Evolutionary conservation across 768 basidiomycete genomes (phyloP), one percentile per base, ranked within the genome.

Genomic region (Galerina sulciceps): DNA sequence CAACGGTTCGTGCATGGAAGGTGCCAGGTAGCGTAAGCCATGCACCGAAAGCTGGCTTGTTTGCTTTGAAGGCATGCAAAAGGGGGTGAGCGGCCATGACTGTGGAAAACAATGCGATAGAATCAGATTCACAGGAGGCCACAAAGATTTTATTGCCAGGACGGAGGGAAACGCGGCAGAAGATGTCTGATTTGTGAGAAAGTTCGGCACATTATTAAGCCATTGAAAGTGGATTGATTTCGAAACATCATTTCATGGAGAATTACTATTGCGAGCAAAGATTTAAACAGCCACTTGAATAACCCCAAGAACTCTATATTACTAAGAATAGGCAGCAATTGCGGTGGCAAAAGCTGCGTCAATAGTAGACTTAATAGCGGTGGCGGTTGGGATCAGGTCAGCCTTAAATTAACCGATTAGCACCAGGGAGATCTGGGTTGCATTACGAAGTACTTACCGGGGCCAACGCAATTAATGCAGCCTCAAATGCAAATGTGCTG

Each of bases 11-110:
- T 4, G 86, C 87, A 61, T 83, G 78, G 63, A 85, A 79, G 6
- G 75, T 68, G n/a, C 86, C 85, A 1, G 86, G 83, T 6, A 85
- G 68, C 2, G 85, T 87, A 35, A 88, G 71, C 87, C 88, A 89
- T 1, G 82, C 84, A 10, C 89, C 87, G 58, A 90, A 86, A 0
- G 88, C 86, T 18, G 88, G 80, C 61, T 78, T 86, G 62, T 79
- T 76, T 0, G 82, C 75, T 62, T 78, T 80, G 71, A 90, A 79
- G 6, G 81, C 76, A 45, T 75, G 73, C 53, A 84, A 70, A 18
- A 89, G 81, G 4, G 84, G 69, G 69, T 87, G 85, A 23, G 79
- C 72, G 18, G 83, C 70, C 85, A 85, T 86, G 43, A 15, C 53
- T 26, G n/a, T 22, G 11, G 26, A 31, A 8, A 31, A 31, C 26